Evolutionary conservation across 805 yeast genomes (phyloP).

Genomic region (Cyberlindnera mrakii): DNA sequence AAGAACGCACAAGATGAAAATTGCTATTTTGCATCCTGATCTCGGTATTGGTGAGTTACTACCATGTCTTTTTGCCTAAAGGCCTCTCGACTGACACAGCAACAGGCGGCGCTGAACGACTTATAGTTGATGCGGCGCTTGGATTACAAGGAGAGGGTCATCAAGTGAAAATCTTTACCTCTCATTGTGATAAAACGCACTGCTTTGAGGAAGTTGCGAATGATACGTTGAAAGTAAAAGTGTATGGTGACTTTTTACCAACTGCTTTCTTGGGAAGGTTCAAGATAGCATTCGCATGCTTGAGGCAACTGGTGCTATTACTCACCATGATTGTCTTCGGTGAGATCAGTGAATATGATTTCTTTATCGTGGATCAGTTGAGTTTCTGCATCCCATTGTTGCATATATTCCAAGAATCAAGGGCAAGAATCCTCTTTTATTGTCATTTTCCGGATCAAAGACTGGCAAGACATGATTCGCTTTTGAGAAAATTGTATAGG

Average conservation of each 20-base stretch:
- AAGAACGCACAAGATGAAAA: constrained; percentile 29
- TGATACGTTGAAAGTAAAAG: constrained; percentile 54
- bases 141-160: constrained; percentile 69
- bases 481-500: constrained; percentile 61
- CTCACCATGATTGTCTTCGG: constrained; percentile 39
- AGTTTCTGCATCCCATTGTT: constrained; percentile 78
- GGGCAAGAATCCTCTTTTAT: constrained; percentile 66
- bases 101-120: constrained; percentile 82
- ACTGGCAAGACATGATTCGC: constrained; percentile 52
- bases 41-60: constrained; percentile 61
- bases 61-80: too few species aligned
- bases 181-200: constrained; percentile 82
- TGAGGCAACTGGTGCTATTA: constrained; percentile 72
- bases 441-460: constrained; percentile 95
- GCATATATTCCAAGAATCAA: constrained; percentile 33
- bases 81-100: constrained; percentile 1
- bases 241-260: constrained; percentile 82
- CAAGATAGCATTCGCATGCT: constrained; percentile 73
- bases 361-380: constrained; percentile 82
- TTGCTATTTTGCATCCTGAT: constrained; percentile 94
- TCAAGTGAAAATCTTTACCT: constrained; percentile 67
- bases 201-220: constrained; percentile 84
- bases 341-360: constrained; percentile 49
- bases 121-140: constrained; percentile 93
- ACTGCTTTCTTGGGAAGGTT: constrained; percentile 59